These are phyloP conservation scores for Aschersonia sp. DNA, from an alignment of 2,329 filamentous ascomycete genomes.

Conservation along the genomic window DNA sequence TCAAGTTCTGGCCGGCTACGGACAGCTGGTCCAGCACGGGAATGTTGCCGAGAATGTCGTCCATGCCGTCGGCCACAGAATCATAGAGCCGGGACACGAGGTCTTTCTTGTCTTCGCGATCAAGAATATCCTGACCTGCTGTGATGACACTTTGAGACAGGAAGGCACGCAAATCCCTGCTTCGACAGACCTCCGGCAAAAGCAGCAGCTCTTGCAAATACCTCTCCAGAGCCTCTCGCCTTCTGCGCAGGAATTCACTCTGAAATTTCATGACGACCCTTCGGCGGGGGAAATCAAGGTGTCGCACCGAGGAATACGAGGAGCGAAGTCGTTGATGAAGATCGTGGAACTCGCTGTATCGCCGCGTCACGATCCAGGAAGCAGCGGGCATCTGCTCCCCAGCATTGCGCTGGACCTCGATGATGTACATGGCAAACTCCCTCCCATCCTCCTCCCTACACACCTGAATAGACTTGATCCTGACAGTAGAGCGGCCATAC, in stretches of 20 bases:
- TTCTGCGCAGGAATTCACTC: slow-evolving; percentile 86
- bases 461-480: slow-evolving; percentile 85
- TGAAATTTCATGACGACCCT: slow-evolving; percentile 95
- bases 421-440: slow-evolving; percentile 84
- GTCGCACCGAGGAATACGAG: slow-evolving; percentile 74
- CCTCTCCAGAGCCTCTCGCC: slow-evolving; percentile 66
- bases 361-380: slow-evolving; percentile 78
- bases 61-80: slow-evolving; percentile 94
- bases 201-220: slow-evolving; percentile 73
- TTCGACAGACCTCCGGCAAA: slow-evolving; percentile 86
- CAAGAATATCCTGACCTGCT: slow-evolving; percentile 40
- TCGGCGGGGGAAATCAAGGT: slow-evolving; percentile 81
- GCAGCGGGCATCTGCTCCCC: slow-evolving; percentile 96
- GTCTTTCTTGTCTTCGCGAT: slow-evolving; percentile 57
- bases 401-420: slow-evolving; percentile 80
- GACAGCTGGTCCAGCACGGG: slow-evolving; percentile 91
- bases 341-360: slow-evolving; percentile 95
- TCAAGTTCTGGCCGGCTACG: slow-evolving; percentile 79
- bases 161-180: slow-evolving; percentile 81
- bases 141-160: slow-evolving; percentile 75
- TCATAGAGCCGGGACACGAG: slow-evolving; percentile 93
- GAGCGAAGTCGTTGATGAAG: slow-evolving; percentile 78
- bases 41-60: slow-evolving; percentile 92
- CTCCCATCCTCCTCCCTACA: slow-evolving; percentile 83
- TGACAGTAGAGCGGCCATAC: slow-evolving; percentile 79